Percentiles rank a stretch among this genome's conserved stretches.
Conservation (phyloP, 139 green algal genomes). For the Tetraselmis striata region DNA sequence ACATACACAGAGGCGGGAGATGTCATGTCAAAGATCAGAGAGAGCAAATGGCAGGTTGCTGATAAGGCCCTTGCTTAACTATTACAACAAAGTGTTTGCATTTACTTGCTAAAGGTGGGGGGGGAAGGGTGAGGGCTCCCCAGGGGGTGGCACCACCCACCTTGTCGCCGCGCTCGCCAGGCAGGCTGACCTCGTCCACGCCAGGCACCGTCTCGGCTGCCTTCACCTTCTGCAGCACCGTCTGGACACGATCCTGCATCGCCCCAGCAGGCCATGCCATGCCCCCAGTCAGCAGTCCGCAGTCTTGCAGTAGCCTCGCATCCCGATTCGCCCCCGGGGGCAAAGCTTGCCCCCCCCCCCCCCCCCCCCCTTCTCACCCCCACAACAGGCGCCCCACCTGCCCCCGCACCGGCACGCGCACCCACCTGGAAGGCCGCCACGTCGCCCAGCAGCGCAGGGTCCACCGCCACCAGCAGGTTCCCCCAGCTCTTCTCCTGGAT, state of each 20-base stretch:
- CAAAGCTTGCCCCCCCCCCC: background rate
- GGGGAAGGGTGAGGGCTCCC: no score
- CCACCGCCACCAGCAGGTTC: slow-evolving; percentile 62
- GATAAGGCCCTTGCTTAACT: no score
- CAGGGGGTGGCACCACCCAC: no score
- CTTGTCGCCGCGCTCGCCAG: slow-evolving; percentile 54
- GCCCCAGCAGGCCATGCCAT: background rate
- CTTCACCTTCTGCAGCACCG: slow-evolving; percentile 44
- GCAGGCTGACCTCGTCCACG: slow-evolving; percentile 60
- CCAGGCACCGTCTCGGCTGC: slow-evolving; percentile 36
- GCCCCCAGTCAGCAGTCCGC: background rate
- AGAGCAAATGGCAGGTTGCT: no score
- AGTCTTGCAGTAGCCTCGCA: no score
- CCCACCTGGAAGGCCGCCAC: slow-evolving; percentile 17
- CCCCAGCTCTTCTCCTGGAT: slow-evolving; percentile 64
- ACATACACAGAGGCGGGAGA: no score
- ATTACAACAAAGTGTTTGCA: no score
- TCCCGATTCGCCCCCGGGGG: slow-evolving; percentile 6
- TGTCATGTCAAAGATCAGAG: no score
- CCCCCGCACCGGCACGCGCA: slow-evolving; percentile 9
- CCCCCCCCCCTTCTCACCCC: slow-evolving; percentile 16
- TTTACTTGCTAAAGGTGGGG: no score
- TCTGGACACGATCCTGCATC: background rate
- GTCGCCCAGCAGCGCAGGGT: slow-evolving; percentile 56
- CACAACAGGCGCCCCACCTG: slow-evolving; percentile 4